Base-by-base conservation (phyloP, 2,329 filamentous ascomycete genomes). In the Penicillium sp. region DNA sequence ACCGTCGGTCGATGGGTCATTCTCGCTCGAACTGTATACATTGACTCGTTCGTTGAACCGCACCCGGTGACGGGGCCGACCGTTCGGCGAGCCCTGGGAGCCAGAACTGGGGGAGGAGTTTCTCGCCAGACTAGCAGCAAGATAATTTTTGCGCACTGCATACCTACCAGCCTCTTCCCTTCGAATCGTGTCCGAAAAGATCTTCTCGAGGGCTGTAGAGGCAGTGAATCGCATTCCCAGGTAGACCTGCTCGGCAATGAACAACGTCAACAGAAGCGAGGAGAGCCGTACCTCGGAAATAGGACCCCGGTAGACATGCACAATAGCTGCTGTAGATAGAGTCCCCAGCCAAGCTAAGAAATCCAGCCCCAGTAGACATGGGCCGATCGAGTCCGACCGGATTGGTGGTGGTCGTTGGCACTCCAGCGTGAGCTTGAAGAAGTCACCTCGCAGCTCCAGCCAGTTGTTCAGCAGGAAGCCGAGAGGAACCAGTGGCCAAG, bases 391-490 rank as follows among this genome's bases (percentile, higher is more conserved):
- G 76, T 97, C 94, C 1, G 91, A 87, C 53, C 94, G 86, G 84
- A 89, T 91, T 0, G 94, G 94, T 38, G 90, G 91, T 0, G 94
- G 94, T 4, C 94, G 87, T 69, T 93, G 89, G 81, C 91, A 93
- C 73, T 93, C 89, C 48, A 91, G 82, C 56, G 92, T 92, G 67
- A 97, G 96, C 75, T 99, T 99, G 78, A 96, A 84, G 2, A 93
- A 93, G 71, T 99, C 94, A 0, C 91, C 91, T 42, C 94, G 89
- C 40, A 97, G 84, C 73, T 97, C 94, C 57, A 99, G 80, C 92
- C 93, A 97, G 78, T 97, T 95, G 78, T 97, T 97, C 75, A 94
- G 80, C 13, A 97, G 79, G 78, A 97, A 97, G 1, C 89, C 93
- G 56, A 91, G 82, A 2, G 89, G 88, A 0, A 93, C 93, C n/a